Evolutionary conservation across 495 filamentous ascomycete species (phyloP).

Genomic region (Hypoxylon fuscum): DNA sequence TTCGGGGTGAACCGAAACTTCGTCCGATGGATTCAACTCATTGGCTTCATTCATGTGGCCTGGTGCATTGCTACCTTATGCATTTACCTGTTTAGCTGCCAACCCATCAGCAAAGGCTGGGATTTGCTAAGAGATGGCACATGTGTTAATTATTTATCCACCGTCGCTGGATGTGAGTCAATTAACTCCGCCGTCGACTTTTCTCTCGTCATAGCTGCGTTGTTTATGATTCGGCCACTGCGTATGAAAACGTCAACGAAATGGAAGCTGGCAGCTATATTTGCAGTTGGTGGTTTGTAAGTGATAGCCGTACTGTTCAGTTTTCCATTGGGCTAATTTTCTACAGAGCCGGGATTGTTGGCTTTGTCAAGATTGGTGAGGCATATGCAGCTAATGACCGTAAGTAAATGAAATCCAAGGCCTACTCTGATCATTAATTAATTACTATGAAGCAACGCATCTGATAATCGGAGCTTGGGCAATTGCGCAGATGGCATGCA

Average conservation of each 20-base stretch:
- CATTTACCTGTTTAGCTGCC: constrained; percentile 1
- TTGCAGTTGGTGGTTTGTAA: constrained; percentile 26
- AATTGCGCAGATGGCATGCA: constrained; percentile 12
- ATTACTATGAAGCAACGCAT: neutral
- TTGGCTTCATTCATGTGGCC: constrained; percentile 5
- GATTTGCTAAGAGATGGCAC: neutral
- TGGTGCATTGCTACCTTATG: neutral
- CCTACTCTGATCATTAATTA: neutral
- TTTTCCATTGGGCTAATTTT: neutral
- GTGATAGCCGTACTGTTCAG: neutral
- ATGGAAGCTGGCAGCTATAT: constrained; percentile 24
- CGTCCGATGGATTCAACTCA: constrained; percentile 6
- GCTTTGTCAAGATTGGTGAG: constrained; percentile 25
- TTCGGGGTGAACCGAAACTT: constrained; percentile 25
- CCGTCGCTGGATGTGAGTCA: constrained; percentile 11
- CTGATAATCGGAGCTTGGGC: constrained; percentile 2
- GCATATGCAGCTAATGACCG: neutral
- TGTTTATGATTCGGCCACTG: constrained; percentile 18
- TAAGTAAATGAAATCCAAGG: constrained; percentile 1
- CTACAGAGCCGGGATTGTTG: constrained; percentile 5
- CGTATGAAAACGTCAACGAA: constrained; percentile 8
- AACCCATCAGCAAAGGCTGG: constrained; percentile 10
- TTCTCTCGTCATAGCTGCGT: constrained; percentile 17
- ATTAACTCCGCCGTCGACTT: constrained; percentile 32
- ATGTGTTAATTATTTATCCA: constrained; percentile 3